Percentiles rank a stretch among this genome's conserved stretches.
Conservation (phyloP, 2,329 filamentous ascomycete species). For the Exophiala spinifera region DNA sequence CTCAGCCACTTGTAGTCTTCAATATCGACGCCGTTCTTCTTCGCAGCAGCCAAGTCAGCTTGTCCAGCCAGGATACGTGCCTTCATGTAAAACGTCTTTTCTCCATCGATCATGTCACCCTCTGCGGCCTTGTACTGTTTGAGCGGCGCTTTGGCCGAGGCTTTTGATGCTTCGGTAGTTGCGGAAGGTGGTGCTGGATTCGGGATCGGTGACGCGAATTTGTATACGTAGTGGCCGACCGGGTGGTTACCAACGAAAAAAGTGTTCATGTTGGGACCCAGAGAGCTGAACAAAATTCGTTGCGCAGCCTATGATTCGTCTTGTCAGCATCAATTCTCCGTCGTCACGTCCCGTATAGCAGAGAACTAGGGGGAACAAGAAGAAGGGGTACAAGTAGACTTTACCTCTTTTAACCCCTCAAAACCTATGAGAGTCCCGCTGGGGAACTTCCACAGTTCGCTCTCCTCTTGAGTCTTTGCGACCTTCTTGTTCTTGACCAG, state of each 20-base stretch:
- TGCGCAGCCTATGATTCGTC: slow-evolving; percentile 65
- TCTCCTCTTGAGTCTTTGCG: slow-evolving; percentile 7
- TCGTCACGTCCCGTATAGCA: too few species aligned
- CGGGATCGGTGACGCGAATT: slow-evolving; percentile 42
- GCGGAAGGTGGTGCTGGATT: slow-evolving; percentile 44
- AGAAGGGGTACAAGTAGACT: too few species aligned
- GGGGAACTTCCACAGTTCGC: slow-evolving; percentile 73
- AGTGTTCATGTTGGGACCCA: slow-evolving; percentile 95
- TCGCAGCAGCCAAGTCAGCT: slow-evolving; percentile 59
- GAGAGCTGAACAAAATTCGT: slow-evolving; percentile 71
- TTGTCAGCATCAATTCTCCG: not conserved
- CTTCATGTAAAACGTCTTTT: slow-evolving; percentile 96
- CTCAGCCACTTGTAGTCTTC: slow-evolving; percentile 89
- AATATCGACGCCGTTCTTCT: slow-evolving; percentile 62
- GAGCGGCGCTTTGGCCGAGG: slow-evolving; percentile 2
- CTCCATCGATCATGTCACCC: slow-evolving; percentile 52
- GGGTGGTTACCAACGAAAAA: slow-evolving; percentile 93
- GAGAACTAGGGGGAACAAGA: too few species aligned
- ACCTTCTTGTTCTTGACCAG: slow-evolving; percentile 64
- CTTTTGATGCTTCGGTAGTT: slow-evolving; percentile 27
- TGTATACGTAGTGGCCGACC: slow-evolving; percentile 70
- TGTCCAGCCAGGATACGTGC: slow-evolving; percentile 96
- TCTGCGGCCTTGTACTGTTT: slow-evolving; percentile 16
- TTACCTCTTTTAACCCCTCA: slow-evolving; percentile 82
- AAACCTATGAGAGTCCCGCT: slow-evolving; percentile 68